phyloP scores from a whole-genome alignment of 2,329 filamentous ascomycete species.

The Graphium sp. region DNA sequence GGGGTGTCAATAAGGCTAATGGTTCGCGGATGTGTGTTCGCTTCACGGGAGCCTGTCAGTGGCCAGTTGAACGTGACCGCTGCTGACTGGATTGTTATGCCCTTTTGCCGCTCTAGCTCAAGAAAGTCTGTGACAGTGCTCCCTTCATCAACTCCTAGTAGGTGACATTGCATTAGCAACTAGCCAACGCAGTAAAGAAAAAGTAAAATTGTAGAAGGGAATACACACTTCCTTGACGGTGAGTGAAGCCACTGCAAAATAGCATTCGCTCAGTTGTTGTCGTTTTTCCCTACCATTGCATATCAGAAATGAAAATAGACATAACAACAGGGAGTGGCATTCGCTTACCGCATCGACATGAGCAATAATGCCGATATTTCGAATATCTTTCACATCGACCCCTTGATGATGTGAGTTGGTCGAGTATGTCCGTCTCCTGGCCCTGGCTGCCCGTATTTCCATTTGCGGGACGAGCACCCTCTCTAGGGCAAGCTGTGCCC shows the following conservation, averaged over 20 bases:
- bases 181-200: too few relatives aligned
- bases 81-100: conserved; percentile 91
- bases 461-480: too few relatives aligned
- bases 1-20: conserved; percentile 94
- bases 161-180: too few relatives aligned
- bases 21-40: conserved; percentile 35
- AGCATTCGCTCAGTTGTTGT: conserved; percentile 99
- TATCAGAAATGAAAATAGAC: too few relatives aligned
- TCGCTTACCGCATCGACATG: conserved; percentile 72
- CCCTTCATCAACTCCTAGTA: conserved; percentile 82
- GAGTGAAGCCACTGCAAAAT: conserved; percentile 82
- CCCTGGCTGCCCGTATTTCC: too few relatives aligned
- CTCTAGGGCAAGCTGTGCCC: too few relatives aligned
- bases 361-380: conserved; percentile 96
- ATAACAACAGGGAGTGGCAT: conserved; percentile 3
- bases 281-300: conserved; percentile 60
- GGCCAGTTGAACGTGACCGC: conserved; percentile 95
- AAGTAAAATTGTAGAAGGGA: conserved; percentile 3
- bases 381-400: conserved; percentile 28
- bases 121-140: conserved; percentile 96
- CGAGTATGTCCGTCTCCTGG: conserved; percentile 1
- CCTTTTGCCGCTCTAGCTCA: conserved; percentile 47
- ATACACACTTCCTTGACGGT: conserved; percentile 55
- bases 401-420: conserved; percentile 1
- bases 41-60: conserved; percentile 25